Base-by-base conservation (phyloP, 208 protist species). In the Phytomonas sp. region DNA sequence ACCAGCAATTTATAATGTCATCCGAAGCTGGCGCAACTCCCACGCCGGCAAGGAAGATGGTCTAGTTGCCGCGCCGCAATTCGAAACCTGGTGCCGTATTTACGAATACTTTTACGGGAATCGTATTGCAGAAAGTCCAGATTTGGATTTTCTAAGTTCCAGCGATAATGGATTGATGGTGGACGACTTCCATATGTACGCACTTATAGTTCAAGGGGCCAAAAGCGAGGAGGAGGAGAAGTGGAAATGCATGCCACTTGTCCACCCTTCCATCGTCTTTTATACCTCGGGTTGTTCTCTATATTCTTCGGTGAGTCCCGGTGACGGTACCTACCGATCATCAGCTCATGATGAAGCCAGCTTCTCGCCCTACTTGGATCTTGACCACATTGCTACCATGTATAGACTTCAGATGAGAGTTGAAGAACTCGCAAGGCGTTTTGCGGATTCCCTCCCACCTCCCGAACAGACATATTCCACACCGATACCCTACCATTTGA, bases 401-500 rank as follows among this genome's bases (percentile, higher is more conserved):
- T 51, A 51, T 51, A 4, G 40, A 20, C 40, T 51, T 51, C 40
- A 51, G 13, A 20, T 20, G 40, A 4, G 13, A 51, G 40, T 51
- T 2, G 40, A 17, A 51, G 20, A 20, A 20, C 40, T 51, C 13
- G 40, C 40, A 15, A 51, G 20, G 40, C 13, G 20, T 6, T 51
- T 51, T 51, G 3, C 40, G 20, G 40, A 51, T 51, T 15, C 13
- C 40, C 9, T 15, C 13, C 40, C 4, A 51, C 20, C 40, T 15
- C 3, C 13, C 4, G 40, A 15, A 17, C 40, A 17, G 40, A 15
- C 13, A 17, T 23, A 20, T 20, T 51, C 13, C 9, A 17, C 13
- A 15, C 40, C n/a, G 7, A 40, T 80, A 30, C 82, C 82, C 17
- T 72, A 79, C 7, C 79, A 82, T 43, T 75, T 87, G 20, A 74